Base-by-base conservation (phyloP, 306 rosid genomes). In the Vigna trinervia region DNA sequence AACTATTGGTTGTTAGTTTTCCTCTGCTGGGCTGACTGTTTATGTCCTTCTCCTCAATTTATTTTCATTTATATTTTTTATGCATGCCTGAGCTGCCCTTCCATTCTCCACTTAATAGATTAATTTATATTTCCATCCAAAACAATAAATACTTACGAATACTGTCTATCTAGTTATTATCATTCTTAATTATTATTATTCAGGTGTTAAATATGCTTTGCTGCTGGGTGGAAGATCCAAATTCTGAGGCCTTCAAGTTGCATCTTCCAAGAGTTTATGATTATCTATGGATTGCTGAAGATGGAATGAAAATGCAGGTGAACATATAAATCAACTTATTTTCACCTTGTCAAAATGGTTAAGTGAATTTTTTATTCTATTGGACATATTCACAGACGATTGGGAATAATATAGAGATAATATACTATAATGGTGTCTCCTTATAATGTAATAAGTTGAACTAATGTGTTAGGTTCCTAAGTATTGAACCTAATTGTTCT, bases 281-380 rank as follows among this genome's bases (percentile, higher is more conserved):
- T 83, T 92, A 85, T 79, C 80, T 94, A 58, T 94, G 98, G 98
- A 51, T 92, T 81, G 96, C 94, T 83, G 98, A 94, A 84, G 98
- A 92, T 79, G 98, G 97, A 83, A 92, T 94, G 96, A 94, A 92
- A 85, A 90, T 94, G 93, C 94, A 94, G 96, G 97, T 91, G 22
- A 51, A 59, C 67, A 62, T 65, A 58, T 72, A 65, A 65, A 34
- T 75, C 73, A 78, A 78, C 85, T 61, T 65, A 75, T 65, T 62
- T 38, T 78, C 77, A 76, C 52, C 73, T 82, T 82, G 62, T 58
- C 47, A 5, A 57, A 78, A 48, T 70, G 72, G 74, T 69, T 22
- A 61, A 57, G 56, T 70, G 79, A 48, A 28, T 20, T 10, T 80
- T 57, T 72, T 43, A 65, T 74, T 45, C 26, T 73, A 63, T 63